phyloP scores from a whole-genome alignment of 768 basidiomycete species.

The Inosperma sp. region DNA sequence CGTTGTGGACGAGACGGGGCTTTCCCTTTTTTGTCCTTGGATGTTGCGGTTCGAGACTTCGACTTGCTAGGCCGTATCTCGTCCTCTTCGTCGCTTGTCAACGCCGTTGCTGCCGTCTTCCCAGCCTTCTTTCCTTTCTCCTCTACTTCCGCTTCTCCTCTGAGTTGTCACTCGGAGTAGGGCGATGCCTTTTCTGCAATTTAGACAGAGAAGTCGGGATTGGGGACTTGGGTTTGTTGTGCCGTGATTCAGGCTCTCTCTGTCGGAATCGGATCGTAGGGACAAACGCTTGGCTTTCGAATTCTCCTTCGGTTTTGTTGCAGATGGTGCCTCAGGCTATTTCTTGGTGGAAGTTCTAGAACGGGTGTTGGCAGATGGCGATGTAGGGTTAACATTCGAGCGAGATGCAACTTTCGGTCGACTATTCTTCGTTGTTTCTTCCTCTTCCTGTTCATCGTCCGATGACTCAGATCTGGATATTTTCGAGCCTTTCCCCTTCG shows the following conservation, averaged over 20 bases:
- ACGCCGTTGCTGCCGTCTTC: too few relatives aligned
- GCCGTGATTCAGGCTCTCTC: not conserved
- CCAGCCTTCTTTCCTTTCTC: constrained; percentile 5
- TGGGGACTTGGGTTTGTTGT: not conserved
- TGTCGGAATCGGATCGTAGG: not conserved
- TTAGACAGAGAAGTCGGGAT: not conserved
- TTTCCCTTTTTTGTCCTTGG: too few relatives aligned
- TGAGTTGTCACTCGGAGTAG: too few relatives aligned
- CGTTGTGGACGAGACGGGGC: too few relatives aligned
- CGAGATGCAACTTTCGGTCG: not conserved
- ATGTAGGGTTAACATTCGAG: not conserved
- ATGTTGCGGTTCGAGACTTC: too few relatives aligned
- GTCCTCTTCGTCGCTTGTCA: too few relatives aligned
- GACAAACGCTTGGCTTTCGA: too few relatives aligned
- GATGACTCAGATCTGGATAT: not conserved
- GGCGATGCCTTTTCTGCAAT: too few relatives aligned
- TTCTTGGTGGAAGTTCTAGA: not conserved
- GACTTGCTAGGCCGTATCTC: too few relatives aligned
- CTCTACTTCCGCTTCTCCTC: constrained; percentile 13
- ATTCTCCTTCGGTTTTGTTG: too few relatives aligned
- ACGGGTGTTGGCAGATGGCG: constrained; percentile 1
- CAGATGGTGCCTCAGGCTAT: not conserved
- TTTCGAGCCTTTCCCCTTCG: constrained; percentile 6
- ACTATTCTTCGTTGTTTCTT: constrained; percentile 7
- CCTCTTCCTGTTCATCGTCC: constrained; percentile 10